Conservation (phyloP, 805 yeast species). For the Wickerhamomyces chaumierensis region DNA sequence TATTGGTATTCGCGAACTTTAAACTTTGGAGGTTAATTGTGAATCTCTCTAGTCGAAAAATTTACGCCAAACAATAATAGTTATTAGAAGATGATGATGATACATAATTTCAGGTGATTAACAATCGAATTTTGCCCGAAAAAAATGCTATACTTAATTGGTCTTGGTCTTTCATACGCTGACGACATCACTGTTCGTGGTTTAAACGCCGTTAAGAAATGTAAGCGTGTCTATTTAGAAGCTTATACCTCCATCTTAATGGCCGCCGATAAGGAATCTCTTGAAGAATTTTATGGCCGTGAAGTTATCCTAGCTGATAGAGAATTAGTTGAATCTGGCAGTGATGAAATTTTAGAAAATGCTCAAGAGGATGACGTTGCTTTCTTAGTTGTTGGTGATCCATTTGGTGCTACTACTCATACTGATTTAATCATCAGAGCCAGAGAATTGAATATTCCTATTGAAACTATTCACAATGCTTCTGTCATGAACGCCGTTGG, state of each 20-base stretch:
- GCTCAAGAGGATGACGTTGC: slow-evolving; percentile 83
- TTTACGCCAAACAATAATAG: slow-evolving; percentile 2
- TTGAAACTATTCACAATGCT: slow-evolving; percentile 86
- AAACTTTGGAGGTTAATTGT: too few species aligned
- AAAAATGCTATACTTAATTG: slow-evolving; percentile 78
- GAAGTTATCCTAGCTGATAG: slow-evolving; percentile 85
- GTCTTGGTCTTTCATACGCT: slow-evolving; percentile 83
- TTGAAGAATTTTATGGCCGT: slow-evolving; percentile 80
- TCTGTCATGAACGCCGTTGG: slow-evolving; percentile 98
- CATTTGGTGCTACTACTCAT: slow-evolving; percentile 97
- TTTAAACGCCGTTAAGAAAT: slow-evolving; percentile 66
- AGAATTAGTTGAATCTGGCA: slow-evolving; percentile 84
- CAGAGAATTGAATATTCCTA: slow-evolving; percentile 65
- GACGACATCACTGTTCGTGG: slow-evolving; percentile 93
- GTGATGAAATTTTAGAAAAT: slow-evolving; percentile 68
- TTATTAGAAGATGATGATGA: too few species aligned
- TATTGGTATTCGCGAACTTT: too few species aligned
- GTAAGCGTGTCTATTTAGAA: slow-evolving; percentile 87
- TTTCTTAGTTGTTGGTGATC: slow-evolving; percentile 93
- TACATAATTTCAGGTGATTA: too few species aligned
- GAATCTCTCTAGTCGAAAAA: too few species aligned
- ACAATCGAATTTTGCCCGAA: neutral
- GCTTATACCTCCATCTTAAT: slow-evolving; percentile 91
- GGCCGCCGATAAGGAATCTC: slow-evolving; percentile 71
- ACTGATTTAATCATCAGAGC: slow-evolving; percentile 91